Percentiles rank a stretch among this genome's conserved stretches.
phyloP scores from a whole-genome alignment of 2,329 filamentous ascomycete species.

The Monosporascus sp. region DNA sequence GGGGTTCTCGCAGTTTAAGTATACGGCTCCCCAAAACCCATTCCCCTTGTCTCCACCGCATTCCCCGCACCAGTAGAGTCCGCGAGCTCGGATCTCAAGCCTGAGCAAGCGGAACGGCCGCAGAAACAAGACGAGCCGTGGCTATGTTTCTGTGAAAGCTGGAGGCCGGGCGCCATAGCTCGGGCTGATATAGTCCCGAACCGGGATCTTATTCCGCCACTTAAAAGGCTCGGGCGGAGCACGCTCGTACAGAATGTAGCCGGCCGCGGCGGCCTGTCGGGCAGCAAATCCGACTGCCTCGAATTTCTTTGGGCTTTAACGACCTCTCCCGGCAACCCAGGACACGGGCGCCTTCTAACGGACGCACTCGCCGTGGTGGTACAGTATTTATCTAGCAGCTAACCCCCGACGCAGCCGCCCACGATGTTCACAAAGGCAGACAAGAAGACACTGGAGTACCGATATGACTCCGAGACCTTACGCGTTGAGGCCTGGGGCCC shows the following conservation, averaged over 20 bases:
- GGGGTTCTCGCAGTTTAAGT: too few relatives aligned
- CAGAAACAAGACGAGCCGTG: too few relatives aligned
- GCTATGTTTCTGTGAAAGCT: too few relatives aligned
- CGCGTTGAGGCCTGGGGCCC: constrained; percentile 45
- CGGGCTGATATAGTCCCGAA: too few relatives aligned
- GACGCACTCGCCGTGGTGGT: too few relatives aligned
- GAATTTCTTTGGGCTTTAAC: background rate
- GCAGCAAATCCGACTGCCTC: background rate
- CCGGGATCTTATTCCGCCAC: background rate
- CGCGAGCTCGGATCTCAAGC: too few relatives aligned
- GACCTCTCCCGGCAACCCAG: background rate
- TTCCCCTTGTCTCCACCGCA: too few relatives aligned
- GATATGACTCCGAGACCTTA: constrained; percentile 38
- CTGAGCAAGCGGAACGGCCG: too few relatives aligned
- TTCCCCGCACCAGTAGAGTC: too few relatives aligned
- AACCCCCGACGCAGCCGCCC: background rate
- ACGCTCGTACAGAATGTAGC: background rate
- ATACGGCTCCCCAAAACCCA: too few relatives aligned
- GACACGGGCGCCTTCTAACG: background rate
- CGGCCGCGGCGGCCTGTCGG: background rate
- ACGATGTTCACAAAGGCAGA: constrained; percentile 8
- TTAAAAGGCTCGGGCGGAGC: background rate
- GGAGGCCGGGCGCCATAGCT: too few relatives aligned
- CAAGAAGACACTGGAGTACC: constrained; percentile 10
- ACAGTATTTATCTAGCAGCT: background rate